Evolutionary conservation across 2,329 filamentous ascomycete genomes (phyloP).

Genomic region (Talaromyces sp.): DNA sequence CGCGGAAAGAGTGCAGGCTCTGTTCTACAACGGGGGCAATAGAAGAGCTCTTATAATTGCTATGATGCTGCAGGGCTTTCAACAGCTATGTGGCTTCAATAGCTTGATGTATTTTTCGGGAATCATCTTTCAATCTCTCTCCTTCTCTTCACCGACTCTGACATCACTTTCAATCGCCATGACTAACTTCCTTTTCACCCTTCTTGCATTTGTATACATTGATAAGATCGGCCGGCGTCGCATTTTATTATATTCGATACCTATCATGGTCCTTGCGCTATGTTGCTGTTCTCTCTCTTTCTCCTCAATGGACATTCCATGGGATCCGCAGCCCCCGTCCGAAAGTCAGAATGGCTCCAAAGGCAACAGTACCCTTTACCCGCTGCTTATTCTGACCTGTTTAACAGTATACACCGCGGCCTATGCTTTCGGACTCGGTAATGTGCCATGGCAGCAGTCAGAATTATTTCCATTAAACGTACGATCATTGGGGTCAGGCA

Average conservation of each 20-base stretch:
- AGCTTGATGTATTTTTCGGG: conserved; percentile 91
- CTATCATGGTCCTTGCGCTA: conserved; percentile 78
- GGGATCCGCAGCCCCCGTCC: conserved; percentile 15
- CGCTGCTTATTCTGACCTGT: conserved; percentile 66
- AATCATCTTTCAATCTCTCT: conserved; percentile 76
- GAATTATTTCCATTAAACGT: conserved; percentile 78
- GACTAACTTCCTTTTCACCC: conserved; percentile 80
- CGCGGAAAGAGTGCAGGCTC: conserved; percentile 30
- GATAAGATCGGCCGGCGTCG: conserved; percentile 77
- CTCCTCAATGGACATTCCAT: conserved; percentile 58
- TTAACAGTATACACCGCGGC: conserved; percentile 82
- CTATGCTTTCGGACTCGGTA: conserved; percentile 86
- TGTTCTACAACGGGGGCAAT: conserved; percentile 52
- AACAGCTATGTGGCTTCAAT: conserved; percentile 90
- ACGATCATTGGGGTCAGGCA: conserved; percentile 63
- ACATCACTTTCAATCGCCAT: conserved; percentile 78
- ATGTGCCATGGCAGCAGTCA: conserved; percentile 94
- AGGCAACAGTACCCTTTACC: conserved; percentile 35
- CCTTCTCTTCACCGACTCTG: conserved; percentile 76
- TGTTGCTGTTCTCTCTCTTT: conserved; percentile 74
- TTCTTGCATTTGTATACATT: conserved; percentile 74
- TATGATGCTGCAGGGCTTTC: conserved; percentile 81
- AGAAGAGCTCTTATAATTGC: conserved; percentile 77
- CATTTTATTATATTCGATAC: conserved; percentile 80
- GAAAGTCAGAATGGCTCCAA: conserved; percentile 26